Percentiles rank a stretch among this genome's conserved stretches.
Conservation (phyloP, 306 rosid species). For the Medicago truncatula region DNA sequence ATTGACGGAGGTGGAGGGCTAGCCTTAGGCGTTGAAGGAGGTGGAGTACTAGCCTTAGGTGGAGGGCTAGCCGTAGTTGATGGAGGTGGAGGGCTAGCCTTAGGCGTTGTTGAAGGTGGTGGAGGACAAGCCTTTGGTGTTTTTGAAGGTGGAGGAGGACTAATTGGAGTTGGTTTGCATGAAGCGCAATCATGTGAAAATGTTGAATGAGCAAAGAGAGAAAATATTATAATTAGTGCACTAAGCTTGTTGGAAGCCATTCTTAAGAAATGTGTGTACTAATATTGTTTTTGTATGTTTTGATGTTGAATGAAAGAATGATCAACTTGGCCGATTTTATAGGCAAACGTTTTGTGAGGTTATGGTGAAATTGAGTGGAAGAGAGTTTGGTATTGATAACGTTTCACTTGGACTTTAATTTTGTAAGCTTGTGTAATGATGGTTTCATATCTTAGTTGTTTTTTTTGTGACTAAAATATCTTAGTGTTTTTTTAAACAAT, state of each 20-base stretch:
- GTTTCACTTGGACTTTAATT: slow-evolving; percentile 49
- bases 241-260: slow-evolving; percentile 62
- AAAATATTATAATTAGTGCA: slow-evolving; percentile 55
- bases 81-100: background rate
- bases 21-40: background rate
- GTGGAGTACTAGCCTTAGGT: background rate
- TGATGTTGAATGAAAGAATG: slow-evolving; percentile 28
- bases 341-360: slow-evolving; percentile 54
- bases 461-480: background rate
- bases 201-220: slow-evolving; percentile 50
- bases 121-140: background rate
- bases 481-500: background rate
- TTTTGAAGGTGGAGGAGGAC: background rate
- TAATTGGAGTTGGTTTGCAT: slow-evolving; percentile 47
- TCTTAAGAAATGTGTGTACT: background rate
- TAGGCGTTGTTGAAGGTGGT: background rate
- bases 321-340: slow-evolving; percentile 38
- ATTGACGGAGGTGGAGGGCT: background rate
- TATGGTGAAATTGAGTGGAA: slow-evolving; percentile 46
- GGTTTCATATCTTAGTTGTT: background rate
- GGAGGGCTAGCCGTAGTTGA: background rate
- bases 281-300: background rate
- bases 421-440: slow-evolving; percentile 52
- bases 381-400: slow-evolving; percentile 47
- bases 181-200: slow-evolving; percentile 48